Conservation (phyloP, 306 rosid genomes). For the Begonia loranthoides region DNA sequence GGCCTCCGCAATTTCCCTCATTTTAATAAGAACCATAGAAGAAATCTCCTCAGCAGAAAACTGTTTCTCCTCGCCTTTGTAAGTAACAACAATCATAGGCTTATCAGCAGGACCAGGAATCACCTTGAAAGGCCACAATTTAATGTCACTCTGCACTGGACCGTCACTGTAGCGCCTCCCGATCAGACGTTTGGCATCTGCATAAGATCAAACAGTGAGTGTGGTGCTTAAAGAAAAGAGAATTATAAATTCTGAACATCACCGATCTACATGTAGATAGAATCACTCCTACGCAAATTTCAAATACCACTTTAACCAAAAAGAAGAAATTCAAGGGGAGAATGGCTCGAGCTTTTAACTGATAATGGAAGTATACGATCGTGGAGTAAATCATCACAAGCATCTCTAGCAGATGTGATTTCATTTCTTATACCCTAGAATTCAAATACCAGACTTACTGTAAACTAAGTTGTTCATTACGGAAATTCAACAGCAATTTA, state of each 20-base stretch:
- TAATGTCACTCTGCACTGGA: conserved; percentile 21
- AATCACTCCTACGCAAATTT: background rate
- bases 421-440: background rate
- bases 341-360: background rate
- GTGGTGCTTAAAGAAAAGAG: background rate
- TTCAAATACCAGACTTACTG: background rate
- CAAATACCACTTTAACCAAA: background rate
- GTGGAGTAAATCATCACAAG: no score
- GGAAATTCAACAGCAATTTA: background rate
- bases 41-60: conserved; percentile 29
- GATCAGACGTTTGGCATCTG: conserved; percentile 31
- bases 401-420: no score
- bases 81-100: conserved; percentile 22
- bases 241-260: background rate
- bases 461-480: background rate
- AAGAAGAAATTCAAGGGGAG: background rate
- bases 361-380: no score
- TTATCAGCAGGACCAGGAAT: conserved; percentile 18
- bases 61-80: conserved; percentile 23
- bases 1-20: conserved; percentile 28
- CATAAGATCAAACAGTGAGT: background rate
- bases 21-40: conserved; percentile 20
- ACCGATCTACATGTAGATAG: background rate
- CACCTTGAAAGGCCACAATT: conserved; percentile 29
- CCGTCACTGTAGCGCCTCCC: conserved; percentile 25